phyloP scores from a whole-genome alignment of 2,329 filamentous ascomycete species.

The Ophiosphaerella narmari region DNA sequence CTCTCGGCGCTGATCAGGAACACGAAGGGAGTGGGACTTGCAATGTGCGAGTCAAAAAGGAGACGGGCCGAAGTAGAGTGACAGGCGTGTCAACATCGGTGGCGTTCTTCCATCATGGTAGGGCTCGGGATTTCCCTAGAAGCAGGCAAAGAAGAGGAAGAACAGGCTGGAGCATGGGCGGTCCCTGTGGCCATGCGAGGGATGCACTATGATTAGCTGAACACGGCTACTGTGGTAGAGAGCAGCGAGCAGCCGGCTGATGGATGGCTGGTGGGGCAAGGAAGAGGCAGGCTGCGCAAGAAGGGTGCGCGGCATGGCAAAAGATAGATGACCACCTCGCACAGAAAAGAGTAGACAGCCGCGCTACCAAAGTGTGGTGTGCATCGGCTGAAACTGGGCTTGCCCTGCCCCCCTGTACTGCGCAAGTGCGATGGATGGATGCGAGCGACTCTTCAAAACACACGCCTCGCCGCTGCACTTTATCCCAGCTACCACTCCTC shows the following conservation, averaged over 20 bases:
- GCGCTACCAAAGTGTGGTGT: background rate
- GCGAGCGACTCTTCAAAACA: background rate
- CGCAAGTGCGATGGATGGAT: background rate
- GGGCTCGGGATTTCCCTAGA: background rate
- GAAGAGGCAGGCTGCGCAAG: too few species aligned
- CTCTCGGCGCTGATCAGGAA: background rate
- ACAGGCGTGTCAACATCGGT: constrained; percentile 1
- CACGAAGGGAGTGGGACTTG: background rate
- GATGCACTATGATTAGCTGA: constrained; percentile 7
- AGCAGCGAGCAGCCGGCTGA: too few species aligned
- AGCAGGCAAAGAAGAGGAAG: too few species aligned
- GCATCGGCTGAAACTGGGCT: constrained; percentile 4
- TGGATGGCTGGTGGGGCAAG: too few species aligned
- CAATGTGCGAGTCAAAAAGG: constrained; percentile 2
- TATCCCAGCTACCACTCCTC: background rate
- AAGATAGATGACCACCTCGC: background rate
- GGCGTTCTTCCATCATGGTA: background rate
- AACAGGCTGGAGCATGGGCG: too few species aligned
- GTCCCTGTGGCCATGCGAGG: background rate
- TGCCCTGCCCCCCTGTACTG: background rate
- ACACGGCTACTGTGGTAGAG: too few species aligned
- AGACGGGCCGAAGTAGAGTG: background rate
- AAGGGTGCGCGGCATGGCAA: too few species aligned
- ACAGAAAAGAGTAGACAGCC: background rate
- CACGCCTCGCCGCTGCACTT: constrained; percentile 1